A percentile compares a stretch with the other conserved stretches of the same genome.
These are phyloP conservation scores for Claviceps sp. DNA, from an alignment of 2,329 filamentous ascomycete species.

Conservation along the genomic window DNA sequence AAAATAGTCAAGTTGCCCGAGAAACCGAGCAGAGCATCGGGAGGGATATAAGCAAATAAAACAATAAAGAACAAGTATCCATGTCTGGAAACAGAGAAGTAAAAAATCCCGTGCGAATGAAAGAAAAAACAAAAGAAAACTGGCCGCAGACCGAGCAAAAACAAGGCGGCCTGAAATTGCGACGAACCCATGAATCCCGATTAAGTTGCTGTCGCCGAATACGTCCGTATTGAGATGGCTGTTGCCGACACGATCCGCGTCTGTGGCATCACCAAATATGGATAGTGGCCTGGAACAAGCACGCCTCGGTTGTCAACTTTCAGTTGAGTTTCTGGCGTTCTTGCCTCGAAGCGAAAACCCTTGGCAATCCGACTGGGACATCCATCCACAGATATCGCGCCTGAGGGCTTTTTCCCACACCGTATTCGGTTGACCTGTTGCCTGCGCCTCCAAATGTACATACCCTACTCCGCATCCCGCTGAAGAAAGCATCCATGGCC, in stretches of 20 bases:
- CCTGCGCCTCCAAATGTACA: background rate
- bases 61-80: background rate
- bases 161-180: background rate
- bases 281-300: background rate
- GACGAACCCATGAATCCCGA: background rate
- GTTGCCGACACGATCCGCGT: background rate
- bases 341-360: background rate
- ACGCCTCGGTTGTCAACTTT: background rate
- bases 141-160: background rate
- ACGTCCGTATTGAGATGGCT: background rate
- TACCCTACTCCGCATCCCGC: background rate
- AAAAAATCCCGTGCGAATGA: background rate
- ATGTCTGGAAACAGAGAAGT: background rate
- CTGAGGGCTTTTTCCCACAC: background rate
- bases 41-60: background rate
- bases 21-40: constrained; percentile 1
- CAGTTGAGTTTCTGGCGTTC: background rate
- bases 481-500: background rate
- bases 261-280: background rate
- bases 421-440: background rate
- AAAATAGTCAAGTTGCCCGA: background rate
- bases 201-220: background rate
- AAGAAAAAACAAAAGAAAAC: background rate
- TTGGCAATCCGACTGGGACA: background rate
- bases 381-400: background rate